Evolutionary conservation across 768 basidiomycete genomes (phyloP), one percentile per base, ranked within the genome.

Genomic region (Lentinula boryana): DNA sequence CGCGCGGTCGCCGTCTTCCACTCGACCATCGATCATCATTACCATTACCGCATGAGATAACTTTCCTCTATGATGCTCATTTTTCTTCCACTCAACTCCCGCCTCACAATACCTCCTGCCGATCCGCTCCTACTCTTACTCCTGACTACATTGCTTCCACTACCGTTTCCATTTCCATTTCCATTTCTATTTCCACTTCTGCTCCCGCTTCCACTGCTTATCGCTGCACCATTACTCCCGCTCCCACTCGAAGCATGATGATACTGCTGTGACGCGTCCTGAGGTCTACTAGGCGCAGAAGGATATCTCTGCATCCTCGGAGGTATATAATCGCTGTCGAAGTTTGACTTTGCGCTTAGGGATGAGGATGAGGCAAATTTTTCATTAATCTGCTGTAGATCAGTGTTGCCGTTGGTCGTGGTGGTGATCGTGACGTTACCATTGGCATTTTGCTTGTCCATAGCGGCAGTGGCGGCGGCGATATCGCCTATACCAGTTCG

Each of bases 401-500:
- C 36, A 13, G 7, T 38, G 36, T 38, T 38, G 36, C 36, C 36
- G 36, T 38, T 38, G 36, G 7, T 38, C 5, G 32, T 35, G 32
- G 32, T 32, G n/a, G 12, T n/a, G 23, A 5, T 38, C 4, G 43
- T 18, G 38, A 21, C 13, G 55, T 27, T n/a, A 4, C 8, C 12
- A 23, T 40, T 21, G 4, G 71, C 71, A 64, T 73, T 73, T n/a
- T 50, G 49, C 31, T 60, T 60, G 63, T 84, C 86, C 58, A 80
- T 75, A 12, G 90, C 90, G 7, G 85, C 84, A 2, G 89, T 90
- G 55, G 91, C 90, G 40, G 86, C 84, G 0, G 85, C 77, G 1
- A 86, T 85, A 77, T 94, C 90, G 69, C 92, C 91, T 67, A 95
- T 91, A 75, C 94, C 93, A 5, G 94, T 85, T 72, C 93, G 88